Evolutionary conservation across 352 stramenopile species (phyloP), one percentile per base, ranked within the genome.

Genomic region (Aphanomyces cochlioides): DNA sequence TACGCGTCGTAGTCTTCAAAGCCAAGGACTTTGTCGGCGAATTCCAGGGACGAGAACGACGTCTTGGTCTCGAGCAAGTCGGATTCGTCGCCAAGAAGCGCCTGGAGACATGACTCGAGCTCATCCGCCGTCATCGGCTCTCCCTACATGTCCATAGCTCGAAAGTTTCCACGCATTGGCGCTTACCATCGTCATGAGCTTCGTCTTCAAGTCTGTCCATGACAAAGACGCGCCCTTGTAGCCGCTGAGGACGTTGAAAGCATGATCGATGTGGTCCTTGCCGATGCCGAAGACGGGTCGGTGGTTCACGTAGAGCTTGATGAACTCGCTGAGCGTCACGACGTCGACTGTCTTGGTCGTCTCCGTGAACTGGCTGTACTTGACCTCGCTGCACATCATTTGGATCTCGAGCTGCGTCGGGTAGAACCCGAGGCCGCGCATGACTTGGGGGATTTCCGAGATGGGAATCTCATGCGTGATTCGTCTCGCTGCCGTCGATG

Each of bases 301-400:
- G 73, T 98, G 93, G 74, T 98, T 98, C 53, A 97, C 81, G 75
- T 97, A 98, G 28, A 98, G 76, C 72, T 89, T 90, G 63, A 98
- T 84, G 38, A 98, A 87, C n/a, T 95, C 85, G 4, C 75, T 53
- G 5, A 93, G 56, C 12, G 76, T 77, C 28, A 93, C 89, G 37
- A 68, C 81, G 56, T 94, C 77, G 39, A 93, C 82, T 0, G 79
- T 74, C 34, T 83, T 77, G n/a, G 85, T 88, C 21, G 82, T 92
- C 73, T 92, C 76, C 1, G 82, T 89, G 69, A 93, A 93, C 60
- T 79, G 75, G 48, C 79, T 85, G 79, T 92, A 93, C 72, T 91
- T 89, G 39, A 96, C 80, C 47, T 95, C 90, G 56, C 83, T 90
- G 72, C 84, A 88, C 84, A 96, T 94, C 77, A 95, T 81, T 69